A percentile compares a stretch with the other conserved stretches of the same genome.
phyloP scores from a whole-genome alignment of 768 basidiomycete species.

The Mrakia gelida region DNA sequence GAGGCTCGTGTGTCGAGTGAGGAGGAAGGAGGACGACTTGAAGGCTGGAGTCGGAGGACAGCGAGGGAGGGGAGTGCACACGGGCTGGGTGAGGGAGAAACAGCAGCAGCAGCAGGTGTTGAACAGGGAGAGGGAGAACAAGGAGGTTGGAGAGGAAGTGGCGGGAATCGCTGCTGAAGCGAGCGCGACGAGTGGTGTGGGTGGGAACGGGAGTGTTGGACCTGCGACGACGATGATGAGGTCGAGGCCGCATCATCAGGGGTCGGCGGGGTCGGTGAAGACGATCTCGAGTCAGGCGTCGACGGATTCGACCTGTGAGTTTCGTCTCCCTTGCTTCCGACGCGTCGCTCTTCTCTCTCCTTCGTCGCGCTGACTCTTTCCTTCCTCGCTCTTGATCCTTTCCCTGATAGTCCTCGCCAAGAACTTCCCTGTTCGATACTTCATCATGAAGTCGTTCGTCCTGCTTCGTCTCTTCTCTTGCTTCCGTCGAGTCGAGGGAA shows the following conservation, averaged over 20 bases:
- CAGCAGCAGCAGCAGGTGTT: conserved; percentile 41
- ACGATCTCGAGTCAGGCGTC: conserved; percentile 58
- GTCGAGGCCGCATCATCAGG: conserved; percentile 13
- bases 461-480: not conserved
- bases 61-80: conserved; percentile 77
- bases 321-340: too few species aligned
- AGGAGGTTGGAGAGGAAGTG: conserved; percentile 32
- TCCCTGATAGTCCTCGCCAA: conserved; percentile 51
- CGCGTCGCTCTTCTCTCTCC: not conserved
- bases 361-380: not conserved
- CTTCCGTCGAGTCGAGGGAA: not conserved
- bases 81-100: conserved; percentile 69
- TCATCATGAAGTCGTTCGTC: conserved; percentile 53
- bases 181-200: conserved; percentile 20
- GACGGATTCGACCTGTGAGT: conserved; percentile 64
- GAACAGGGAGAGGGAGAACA: conserved; percentile 9
- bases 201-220: conserved; percentile 1
- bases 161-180: conserved; percentile 26
- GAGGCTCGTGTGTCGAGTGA: conserved; percentile 73
- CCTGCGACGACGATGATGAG: conserved; percentile 17
- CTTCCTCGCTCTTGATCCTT: too few species aligned
- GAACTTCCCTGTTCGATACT: conserved; percentile 82
- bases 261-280: conserved; percentile 53
- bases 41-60: conserved; percentile 88
- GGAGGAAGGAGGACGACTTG: conserved; percentile 75